A percentile compares a stretch with the other conserved stretches of the same genome.
Evolutionary conservation across 2,329 filamentous ascomycete species (phyloP).

Genomic region (Knufia petricola): DNA sequence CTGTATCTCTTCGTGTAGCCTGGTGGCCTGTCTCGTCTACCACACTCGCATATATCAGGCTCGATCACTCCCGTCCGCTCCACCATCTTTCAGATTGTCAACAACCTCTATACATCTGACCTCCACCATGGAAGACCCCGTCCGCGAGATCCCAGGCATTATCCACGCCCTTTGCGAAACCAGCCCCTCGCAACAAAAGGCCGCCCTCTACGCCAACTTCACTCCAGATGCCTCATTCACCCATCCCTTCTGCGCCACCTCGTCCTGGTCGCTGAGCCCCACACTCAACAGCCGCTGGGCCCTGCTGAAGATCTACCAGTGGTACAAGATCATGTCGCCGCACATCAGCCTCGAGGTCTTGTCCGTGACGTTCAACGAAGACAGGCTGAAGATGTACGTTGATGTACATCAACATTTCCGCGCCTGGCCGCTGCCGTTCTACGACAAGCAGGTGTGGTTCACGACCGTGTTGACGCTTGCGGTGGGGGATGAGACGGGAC

Average conservation of each 20-base stretch:
- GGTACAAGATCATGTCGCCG: slow-evolving; percentile 78
- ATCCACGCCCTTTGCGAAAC: slow-evolving; percentile 62
- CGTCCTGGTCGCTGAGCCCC: slow-evolving; percentile 30
- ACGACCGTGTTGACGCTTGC: slow-evolving; percentile 58
- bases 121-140: slow-evolving; percentile 18
- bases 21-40: no score
- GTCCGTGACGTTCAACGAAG: slow-evolving; percentile 59
- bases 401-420: slow-evolving; percentile 65
- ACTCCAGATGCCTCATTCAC: slow-evolving; percentile 61
- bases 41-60: no score
- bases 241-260: slow-evolving; percentile 68
- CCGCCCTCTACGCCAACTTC: slow-evolving; percentile 63
- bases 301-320: slow-evolving; percentile 62
- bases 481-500: slow-evolving; percentile 28
- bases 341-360: slow-evolving; percentile 59
- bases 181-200: slow-evolving; percentile 54
- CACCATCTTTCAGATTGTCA: no score
- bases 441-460: slow-evolving; percentile 57
- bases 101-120: neutral
- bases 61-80: no score
- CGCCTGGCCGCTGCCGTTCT: slow-evolving; percentile 68
- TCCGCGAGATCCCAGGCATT: slow-evolving; percentile 49
- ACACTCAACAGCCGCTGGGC: slow-evolving; percentile 52
- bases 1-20: no score
- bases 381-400: slow-evolving; percentile 60